Evolutionary conservation across 169 alveolate species (phyloP).

Genomic region (Cryptosporidium sp.): DNA sequence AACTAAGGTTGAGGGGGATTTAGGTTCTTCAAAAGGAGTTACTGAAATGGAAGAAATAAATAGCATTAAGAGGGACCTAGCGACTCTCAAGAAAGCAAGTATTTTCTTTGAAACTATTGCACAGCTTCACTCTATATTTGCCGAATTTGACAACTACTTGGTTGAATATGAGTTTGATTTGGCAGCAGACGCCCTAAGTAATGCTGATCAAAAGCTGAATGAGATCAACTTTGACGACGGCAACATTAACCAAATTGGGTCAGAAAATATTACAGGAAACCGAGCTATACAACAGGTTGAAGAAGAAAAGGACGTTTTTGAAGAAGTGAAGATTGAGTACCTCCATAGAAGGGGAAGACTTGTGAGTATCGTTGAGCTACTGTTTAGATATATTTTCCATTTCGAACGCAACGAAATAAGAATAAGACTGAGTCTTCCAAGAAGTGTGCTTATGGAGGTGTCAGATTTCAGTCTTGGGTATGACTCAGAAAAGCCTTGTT

Average conservation of each 20-base stretch:
- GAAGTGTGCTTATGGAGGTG: constrained; percentile 15
- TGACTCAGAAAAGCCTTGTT: not conserved
- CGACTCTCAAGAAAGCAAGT: constrained; percentile 15
- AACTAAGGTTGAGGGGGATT: constrained; percentile 13
- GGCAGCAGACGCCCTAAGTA: constrained; percentile 68
- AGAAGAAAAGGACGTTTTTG: constrained; percentile 40
- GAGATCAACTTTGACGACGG: not conserved
- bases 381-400: constrained; percentile 38
- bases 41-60: constrained; percentile 38
- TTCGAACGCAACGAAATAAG: constrained; percentile 32
- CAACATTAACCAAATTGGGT: not conserved
- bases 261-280: not conserved
- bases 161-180: constrained; percentile 63
- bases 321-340: constrained; percentile 55
- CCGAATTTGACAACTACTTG: constrained; percentile 68
- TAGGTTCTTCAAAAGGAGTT: constrained; percentile 27
- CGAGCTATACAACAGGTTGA: not conserved
- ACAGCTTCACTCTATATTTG: constrained; percentile 57
- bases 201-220: constrained; percentile 38
- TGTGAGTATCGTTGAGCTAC: constrained; percentile 50
- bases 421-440: constrained; percentile 62
- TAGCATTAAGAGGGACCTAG: constrained; percentile 19
- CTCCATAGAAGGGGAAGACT: constrained; percentile 54
- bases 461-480: not conserved
- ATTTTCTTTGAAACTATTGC: constrained; percentile 30